Conservation (phyloP, 2,329 filamentous ascomycete genomes). For the Phoma sp. region DNA sequence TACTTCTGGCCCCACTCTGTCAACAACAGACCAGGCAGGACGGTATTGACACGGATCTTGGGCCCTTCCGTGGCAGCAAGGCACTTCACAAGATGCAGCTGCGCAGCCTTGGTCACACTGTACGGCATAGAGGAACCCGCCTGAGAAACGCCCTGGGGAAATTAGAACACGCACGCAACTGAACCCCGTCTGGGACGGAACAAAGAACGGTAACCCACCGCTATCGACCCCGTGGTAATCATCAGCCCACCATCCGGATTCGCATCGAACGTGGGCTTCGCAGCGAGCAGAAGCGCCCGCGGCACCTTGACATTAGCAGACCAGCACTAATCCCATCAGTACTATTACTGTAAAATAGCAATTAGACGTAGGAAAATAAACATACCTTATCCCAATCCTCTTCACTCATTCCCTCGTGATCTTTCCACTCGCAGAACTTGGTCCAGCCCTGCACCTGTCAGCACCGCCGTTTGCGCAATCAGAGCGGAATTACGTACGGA, state of each 20-base stretch:
- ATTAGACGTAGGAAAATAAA: conserved; percentile 15
- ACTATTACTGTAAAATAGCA: no score
- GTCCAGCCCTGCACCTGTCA: conserved; percentile 63
- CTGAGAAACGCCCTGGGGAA: conserved; percentile 55
- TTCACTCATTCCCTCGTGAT: conserved; percentile 65
- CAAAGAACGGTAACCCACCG: conserved; percentile 52
- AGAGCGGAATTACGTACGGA: conserved; percentile 57
- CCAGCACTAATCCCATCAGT: conserved; percentile 58
- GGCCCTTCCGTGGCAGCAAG: conserved; percentile 68
- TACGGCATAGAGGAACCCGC: conserved; percentile 72
- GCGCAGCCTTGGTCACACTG: conserved; percentile 78
- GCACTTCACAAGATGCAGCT: conserved; percentile 71
- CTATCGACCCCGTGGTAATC: conserved; percentile 69
- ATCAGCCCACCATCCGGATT: conserved; percentile 70
- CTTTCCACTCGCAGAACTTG: conserved; percentile 63
- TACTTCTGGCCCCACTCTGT: conserved; percentile 67
- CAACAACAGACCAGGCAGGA: conserved; percentile 69
- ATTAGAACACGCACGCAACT: not conserved
- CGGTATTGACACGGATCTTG: conserved; percentile 70
- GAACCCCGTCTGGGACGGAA: no score
- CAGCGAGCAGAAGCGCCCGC: conserved; percentile 62
- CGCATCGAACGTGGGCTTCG: conserved; percentile 64
- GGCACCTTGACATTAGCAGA: conserved; percentile 65
- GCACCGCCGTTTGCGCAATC: not conserved
- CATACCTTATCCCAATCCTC: conserved; percentile 69